These are phyloP conservation scores for Urochloa ruziziensis DNA, from an alignment of 176 grass and related monocot genomes.

Conservation along the genomic window DNA sequence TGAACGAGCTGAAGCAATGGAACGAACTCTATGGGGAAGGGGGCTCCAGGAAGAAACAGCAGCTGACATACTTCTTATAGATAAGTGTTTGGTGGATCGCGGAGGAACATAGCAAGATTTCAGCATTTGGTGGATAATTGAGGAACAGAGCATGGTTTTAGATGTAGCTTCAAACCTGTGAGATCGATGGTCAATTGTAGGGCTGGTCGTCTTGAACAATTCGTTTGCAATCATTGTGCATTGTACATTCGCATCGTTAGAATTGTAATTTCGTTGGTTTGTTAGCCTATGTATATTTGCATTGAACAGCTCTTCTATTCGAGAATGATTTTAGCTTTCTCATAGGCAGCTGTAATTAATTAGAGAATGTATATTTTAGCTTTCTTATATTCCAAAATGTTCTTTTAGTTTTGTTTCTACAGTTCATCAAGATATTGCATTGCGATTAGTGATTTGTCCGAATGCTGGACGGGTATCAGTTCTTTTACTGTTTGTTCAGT, in stretches of 20 bases:
- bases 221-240: constrained; percentile 35
- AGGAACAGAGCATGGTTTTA: neutral
- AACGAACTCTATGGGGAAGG: constrained; percentile 84
- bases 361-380: too few relatives aligned
- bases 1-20: constrained; percentile 97
- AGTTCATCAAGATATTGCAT: too few relatives aligned
- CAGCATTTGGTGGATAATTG: neutral
- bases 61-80: constrained; percentile 91
- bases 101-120: neutral
- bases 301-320: neutral
- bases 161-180: neutral
- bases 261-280: constrained; percentile 26
- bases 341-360: too few relatives aligned
- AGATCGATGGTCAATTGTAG: neutral
- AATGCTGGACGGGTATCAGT: too few relatives aligned
- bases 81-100: neutral
- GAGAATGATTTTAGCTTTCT: neutral
- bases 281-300: neutral
- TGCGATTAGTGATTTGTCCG: too few relatives aligned
- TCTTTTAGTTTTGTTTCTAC: too few relatives aligned
- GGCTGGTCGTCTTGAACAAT: constrained; percentile 5
- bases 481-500: too few relatives aligned
- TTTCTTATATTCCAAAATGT: too few relatives aligned
- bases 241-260: neutral
- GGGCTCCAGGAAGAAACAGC: constrained; percentile 90